Conservation (phyloP, 2,329 filamentous ascomycete genomes). For the Fusarium compactum region DNA sequence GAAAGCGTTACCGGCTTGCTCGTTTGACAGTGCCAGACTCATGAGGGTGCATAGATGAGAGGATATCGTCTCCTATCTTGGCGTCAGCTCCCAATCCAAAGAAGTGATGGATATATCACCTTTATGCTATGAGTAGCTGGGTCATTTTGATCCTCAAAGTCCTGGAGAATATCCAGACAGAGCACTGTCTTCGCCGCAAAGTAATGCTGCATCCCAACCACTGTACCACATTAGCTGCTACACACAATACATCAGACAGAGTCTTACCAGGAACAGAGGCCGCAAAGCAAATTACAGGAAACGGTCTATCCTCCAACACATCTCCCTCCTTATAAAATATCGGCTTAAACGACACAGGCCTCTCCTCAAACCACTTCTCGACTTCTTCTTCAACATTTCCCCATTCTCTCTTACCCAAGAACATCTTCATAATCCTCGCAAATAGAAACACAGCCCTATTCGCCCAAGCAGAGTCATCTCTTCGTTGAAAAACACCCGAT, state of each 20-base stretch:
- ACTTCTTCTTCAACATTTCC: neutral
- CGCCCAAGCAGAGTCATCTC: slow-evolving; percentile 6
- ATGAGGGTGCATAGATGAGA: slow-evolving; percentile 3
- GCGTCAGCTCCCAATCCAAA: neutral
- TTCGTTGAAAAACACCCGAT: slow-evolving; percentile 1
- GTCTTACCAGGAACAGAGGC: slow-evolving; percentile 2
- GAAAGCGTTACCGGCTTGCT: neutral
- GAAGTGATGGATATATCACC: accelerated
- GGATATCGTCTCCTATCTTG: neutral
- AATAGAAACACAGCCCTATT: neutral
- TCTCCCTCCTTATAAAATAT: neutral
- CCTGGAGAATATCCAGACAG: neutral
- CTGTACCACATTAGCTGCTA: neutral
- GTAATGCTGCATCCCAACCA: slow-evolving; percentile 17
- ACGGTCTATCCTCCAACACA: neutral
- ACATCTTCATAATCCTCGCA: neutral
- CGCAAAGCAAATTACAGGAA: neutral
- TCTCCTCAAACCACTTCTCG: neutral
- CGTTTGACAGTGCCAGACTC: neutral
- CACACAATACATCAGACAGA: accelerated
- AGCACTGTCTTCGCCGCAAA: slow-evolving; percentile 4
- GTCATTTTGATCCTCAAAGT: accelerated
- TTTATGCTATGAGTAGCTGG: neutral
- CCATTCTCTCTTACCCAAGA: neutral
- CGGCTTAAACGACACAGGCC: neutral